These are phyloP conservation scores for Lachancea waltii DNA, from an alignment of 805 yeast genomes.

Conservation along the genomic window DNA sequence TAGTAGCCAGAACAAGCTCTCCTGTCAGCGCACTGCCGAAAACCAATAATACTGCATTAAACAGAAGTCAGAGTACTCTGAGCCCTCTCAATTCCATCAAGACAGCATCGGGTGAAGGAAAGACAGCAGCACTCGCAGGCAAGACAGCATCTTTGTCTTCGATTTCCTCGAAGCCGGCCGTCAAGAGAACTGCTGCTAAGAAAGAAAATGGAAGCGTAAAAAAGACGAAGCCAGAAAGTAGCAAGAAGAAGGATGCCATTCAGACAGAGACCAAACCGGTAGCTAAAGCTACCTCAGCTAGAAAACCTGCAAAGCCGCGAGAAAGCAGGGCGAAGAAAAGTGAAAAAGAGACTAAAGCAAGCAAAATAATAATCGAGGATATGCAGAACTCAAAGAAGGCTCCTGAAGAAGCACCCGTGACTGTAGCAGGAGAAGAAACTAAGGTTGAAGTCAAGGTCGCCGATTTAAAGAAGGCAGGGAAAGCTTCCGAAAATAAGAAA, in stretches of 20 bases:
- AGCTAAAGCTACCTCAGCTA: not conserved
- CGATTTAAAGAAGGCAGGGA: not conserved
- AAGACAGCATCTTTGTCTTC: not conserved
- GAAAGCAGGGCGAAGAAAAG: slow-evolving; percentile 1
- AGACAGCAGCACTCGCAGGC: not conserved
- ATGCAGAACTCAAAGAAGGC: not conserved
- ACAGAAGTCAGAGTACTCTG: slow-evolving; percentile 9
- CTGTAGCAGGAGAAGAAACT: not conserved
- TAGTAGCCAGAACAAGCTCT: slow-evolving; percentile 21
- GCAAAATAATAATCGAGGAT: slow-evolving; percentile 5
- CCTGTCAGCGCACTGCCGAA: slow-evolving; percentile 14
- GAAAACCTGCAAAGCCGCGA: not conserved
- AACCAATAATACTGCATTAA: not conserved
- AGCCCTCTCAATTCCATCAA: slow-evolving; percentile 1
- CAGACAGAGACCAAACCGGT: not conserved
- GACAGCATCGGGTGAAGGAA: too few relatives aligned
- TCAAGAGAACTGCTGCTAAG: not conserved
- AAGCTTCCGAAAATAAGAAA: slow-evolving; percentile 1
- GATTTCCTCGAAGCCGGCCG: not conserved
- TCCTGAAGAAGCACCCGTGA: not conserved
- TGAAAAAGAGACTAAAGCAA: slow-evolving; percentile 2
- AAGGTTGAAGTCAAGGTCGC: not conserved
- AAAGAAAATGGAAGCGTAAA: slow-evolving; percentile 1
- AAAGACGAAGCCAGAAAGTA: slow-evolving; percentile 1
- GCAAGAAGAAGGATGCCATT: not conserved